These are phyloP conservation scores for Posidonia oceanica DNA, from an alignment of 116 monocot species.

Conservation along the genomic window DNA sequence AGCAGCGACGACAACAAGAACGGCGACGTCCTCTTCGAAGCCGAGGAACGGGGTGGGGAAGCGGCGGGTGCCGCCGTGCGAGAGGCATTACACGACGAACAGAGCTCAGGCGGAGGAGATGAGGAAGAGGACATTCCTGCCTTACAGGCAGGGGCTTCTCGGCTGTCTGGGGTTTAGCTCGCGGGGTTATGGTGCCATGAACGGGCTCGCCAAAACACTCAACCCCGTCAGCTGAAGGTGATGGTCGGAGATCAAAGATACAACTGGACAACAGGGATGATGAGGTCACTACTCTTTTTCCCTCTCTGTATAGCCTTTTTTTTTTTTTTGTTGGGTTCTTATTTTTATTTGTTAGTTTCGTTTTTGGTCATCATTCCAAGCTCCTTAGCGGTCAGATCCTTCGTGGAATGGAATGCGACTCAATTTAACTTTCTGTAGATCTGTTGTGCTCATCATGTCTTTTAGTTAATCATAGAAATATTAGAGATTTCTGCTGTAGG, in stretches of 20 bases:
- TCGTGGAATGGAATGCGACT: no score
- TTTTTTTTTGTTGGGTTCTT: no score
- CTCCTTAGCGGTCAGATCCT: no score
- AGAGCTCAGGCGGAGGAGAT: conserved; percentile 91
- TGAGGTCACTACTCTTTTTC: no score
- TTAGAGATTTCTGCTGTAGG: no score
- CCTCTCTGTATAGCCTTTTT: no score
- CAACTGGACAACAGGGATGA: no score
- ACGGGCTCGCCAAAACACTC: conserved; percentile 46
- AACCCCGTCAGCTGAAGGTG: conserved; percentile 54
- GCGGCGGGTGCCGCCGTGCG: conserved; percentile 42
- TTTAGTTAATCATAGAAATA: no score
- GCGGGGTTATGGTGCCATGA: conserved; percentile 54
- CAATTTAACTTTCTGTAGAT: no score
- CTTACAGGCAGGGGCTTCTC: conserved; percentile 77
- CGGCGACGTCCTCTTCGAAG: not conserved
- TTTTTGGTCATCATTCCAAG: no score
- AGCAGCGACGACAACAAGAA: not conserved
- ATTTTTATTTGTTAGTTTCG: no score
- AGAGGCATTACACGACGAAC: conserved; percentile 59
- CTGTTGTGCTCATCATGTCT: no score
- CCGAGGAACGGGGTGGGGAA: conserved; percentile 16
- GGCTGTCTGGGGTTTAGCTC: conserved; percentile 70
- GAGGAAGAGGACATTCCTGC: conserved; percentile 77
- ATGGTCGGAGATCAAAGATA: conserved; percentile 12